Conservation (phyloP, 352 stramenopile genomes). For the Pythium volutum region DNA sequence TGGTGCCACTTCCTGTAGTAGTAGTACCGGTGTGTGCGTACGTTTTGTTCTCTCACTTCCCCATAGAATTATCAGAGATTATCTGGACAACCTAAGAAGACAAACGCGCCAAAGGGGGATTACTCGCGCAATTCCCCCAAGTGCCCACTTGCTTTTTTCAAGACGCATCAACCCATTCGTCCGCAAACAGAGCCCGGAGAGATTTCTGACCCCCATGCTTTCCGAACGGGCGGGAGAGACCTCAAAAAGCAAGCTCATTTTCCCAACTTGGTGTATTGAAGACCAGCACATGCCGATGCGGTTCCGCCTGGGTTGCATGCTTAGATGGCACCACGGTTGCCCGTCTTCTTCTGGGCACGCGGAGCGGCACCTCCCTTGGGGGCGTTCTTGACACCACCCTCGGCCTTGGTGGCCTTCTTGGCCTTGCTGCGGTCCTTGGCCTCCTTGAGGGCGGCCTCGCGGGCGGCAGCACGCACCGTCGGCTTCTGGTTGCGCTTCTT, state of each 20-base stretch:
- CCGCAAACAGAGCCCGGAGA: neutral
- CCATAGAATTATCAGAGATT: conserved; percentile 35
- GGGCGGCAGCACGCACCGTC: conserved; percentile 87
- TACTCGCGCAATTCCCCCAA: too few species aligned
- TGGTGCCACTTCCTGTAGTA: too few species aligned
- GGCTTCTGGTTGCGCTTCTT: conserved; percentile 98
- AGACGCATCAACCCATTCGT: conserved; percentile 4
- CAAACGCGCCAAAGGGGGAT: conserved; percentile 16
- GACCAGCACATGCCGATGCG: conserved; percentile 10
- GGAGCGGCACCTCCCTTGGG: conserved; percentile 59
- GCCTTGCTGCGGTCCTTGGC: conserved; percentile 88
- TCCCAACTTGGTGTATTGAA: conserved; percentile 23
- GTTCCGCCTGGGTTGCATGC: conserved; percentile 13
- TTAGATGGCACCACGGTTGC: conserved; percentile 89
- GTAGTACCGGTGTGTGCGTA: neutral
- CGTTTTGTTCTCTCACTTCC: conserved; percentile 23
- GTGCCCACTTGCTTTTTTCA: neutral
- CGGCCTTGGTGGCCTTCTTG: conserved; percentile 72
- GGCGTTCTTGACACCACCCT: conserved; percentile 57
- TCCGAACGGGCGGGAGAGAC: conserved; percentile 8
- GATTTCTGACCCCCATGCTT: neutral
- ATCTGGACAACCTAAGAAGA: conserved; percentile 37
- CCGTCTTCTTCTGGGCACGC: conserved; percentile 85
- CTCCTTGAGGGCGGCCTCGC: conserved; percentile 91
- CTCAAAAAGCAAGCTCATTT: conserved; percentile 31